These are phyloP conservation scores for Penicillium flavigenum DNA, from an alignment of 495 filamentous ascomycete species.

Conservation along the genomic window DNA sequence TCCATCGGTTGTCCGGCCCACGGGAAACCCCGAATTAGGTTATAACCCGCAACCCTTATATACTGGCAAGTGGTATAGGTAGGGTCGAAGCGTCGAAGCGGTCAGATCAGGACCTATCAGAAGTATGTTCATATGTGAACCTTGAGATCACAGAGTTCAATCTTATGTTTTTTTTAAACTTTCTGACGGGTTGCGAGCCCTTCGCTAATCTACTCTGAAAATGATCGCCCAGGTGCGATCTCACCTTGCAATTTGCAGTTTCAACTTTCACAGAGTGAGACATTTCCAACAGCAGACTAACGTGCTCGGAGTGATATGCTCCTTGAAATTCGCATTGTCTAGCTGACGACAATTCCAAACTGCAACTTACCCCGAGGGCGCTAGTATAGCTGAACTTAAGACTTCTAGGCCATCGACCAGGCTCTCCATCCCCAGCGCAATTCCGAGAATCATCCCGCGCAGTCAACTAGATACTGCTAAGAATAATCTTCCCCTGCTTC, in stretches of 20 bases:
- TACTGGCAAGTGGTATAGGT: neutral
- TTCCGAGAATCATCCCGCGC: constrained; percentile 6
- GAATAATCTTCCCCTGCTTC: constrained; percentile 10
- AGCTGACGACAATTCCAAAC: constrained; percentile 1
- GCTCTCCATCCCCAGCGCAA: constrained; percentile 10
- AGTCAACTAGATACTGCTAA: neutral
- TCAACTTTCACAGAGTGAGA: neutral
- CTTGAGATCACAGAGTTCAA: constrained; percentile 21
- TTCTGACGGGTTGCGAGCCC: constrained; percentile 12
- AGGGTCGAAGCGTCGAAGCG: constrained; percentile 21
- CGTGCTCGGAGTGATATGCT: constrained; percentile 3
- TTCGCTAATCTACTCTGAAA: neutral
- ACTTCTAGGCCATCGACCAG: neutral
- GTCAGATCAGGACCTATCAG: constrained; percentile 15
- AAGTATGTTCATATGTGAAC: neutral
- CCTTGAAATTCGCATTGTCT: neutral
- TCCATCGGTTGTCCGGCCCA: neutral
- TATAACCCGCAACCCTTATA: neutral
- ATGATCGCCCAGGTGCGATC: constrained; percentile 1
- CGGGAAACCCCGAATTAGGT: neutral
- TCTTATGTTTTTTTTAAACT: constrained; percentile 18
- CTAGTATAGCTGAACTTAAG: constrained; percentile 29
- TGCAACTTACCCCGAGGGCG: constrained; percentile 23
- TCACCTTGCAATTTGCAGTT: neutral
- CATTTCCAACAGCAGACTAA: neutral